phyloP scores from a whole-genome alignment of 1,139 yeast genomes.

The Blastobotrys elegans region DNA sequence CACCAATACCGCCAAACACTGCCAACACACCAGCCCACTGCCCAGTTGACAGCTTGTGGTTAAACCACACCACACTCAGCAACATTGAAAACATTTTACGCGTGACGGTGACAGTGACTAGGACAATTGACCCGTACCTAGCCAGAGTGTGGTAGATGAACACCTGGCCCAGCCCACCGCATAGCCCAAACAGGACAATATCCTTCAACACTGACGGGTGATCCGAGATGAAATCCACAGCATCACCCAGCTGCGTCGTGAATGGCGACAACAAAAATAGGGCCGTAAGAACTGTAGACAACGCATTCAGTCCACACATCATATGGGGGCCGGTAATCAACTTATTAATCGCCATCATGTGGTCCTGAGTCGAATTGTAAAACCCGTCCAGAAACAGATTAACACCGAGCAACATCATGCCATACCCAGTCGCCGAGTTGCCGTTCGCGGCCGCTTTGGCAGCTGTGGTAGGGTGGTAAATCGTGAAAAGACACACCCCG shows the following conservation, averaged over 20 bases:
- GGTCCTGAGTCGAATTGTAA: constrained; percentile 91
- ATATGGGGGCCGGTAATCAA: constrained; percentile 71
- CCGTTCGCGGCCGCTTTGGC: constrained; percentile 19
- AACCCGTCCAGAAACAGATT: constrained; percentile 84
- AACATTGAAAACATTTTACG: constrained; percentile 95
- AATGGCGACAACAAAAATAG: constrained; percentile 40
- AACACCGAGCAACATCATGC: constrained; percentile 52
- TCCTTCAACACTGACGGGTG: constrained; percentile 55
- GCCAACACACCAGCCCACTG: constrained; percentile 78
- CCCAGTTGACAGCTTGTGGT: constrained; percentile 54
- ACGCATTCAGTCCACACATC: constrained; percentile 75
- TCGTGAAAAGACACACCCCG: constrained; percentile 79
- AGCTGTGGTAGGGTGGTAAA: constrained; percentile 36
- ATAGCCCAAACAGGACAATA: constrained; percentile 59
- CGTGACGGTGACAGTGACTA: constrained; percentile 92
- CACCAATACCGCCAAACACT: constrained; percentile 78
- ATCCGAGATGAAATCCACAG: constrained; percentile 43
- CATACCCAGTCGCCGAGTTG: constrained; percentile 37
- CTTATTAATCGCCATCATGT: constrained; percentile 51
- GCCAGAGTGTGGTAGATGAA: constrained; percentile 84
- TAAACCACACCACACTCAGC: constrained; percentile 77
- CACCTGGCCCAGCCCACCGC: constrained; percentile 90
- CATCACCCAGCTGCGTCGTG: constrained; percentile 48
- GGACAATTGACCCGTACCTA: constrained; percentile 72
- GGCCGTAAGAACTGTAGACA: constrained; percentile 41